phyloP scores from a whole-genome alignment of 257 asterid genomes.

The Solanum piurae region DNA sequence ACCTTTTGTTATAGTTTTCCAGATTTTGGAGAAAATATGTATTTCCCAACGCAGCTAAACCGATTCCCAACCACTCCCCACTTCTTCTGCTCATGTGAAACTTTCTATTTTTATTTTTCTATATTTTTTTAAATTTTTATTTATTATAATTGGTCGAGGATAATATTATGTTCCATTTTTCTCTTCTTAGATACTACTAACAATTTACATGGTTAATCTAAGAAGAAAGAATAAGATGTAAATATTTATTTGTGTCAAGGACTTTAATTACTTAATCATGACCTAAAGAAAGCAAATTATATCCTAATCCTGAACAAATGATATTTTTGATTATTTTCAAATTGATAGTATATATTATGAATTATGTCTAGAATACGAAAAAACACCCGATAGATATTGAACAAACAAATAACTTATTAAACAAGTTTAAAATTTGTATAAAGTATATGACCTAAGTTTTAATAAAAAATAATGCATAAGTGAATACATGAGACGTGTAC shows the following conservation, averaged over 20 bases:
- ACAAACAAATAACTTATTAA: neutral
- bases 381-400: neutral
- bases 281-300: neutral
- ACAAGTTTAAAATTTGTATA: neutral
- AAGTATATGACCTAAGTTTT: neutral
- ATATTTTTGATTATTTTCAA: neutral
- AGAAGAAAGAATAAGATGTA: neutral
- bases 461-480: neutral
- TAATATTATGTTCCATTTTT: neutral
- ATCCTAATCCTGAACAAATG: neutral
- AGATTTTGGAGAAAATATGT: neutral
- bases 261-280: neutral
- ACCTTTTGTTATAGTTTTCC: neutral
- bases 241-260: neutral
- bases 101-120: neutral
- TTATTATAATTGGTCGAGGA: neutral
- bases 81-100: neutral
- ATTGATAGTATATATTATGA: neutral
- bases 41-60: slow-evolving; percentile 24
- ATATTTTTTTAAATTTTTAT: neutral
- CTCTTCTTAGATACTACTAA: neutral
- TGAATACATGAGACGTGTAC: neutral
- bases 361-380: neutral
- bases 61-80: slow-evolving; percentile 14
- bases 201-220: neutral